Conservation (phyloP, 768 basidiomycete genomes). For the Tulasnella sp. region DNA sequence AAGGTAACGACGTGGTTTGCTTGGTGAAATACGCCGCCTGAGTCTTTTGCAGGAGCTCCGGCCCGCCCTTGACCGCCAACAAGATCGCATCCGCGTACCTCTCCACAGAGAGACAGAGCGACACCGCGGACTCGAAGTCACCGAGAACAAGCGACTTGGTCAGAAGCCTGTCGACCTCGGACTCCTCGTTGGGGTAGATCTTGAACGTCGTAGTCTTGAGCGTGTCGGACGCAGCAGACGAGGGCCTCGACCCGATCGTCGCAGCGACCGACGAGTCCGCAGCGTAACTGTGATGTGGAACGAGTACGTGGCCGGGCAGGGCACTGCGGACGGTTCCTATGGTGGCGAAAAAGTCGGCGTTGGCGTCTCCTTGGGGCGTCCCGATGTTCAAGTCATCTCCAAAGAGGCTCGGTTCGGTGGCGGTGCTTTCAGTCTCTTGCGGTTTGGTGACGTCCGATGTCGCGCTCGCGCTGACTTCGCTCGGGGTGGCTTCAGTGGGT, state of each 20-base stretch:
- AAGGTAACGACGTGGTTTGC: conserved; percentile 62
- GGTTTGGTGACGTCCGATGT: conserved; percentile 45
- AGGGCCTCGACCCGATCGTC: conserved; percentile 83
- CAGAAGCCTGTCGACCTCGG: conserved; percentile 74
- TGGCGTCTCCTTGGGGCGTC: conserved; percentile 51
- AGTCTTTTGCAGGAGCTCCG: conserved; percentile 73
- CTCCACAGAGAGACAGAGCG: conserved; percentile 77
- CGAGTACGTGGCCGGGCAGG: conserved; percentile 35
- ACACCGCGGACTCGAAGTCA: conserved; percentile 89
- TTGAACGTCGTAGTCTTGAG: conserved; percentile 75
- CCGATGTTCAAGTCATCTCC: conserved; percentile 61
- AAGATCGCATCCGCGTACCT: conserved; percentile 92
- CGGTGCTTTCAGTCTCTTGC: conserved; percentile 52
- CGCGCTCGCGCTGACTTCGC: conserved; percentile 57
- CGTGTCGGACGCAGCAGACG: conserved; percentile 62
- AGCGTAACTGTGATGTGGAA: conserved; percentile 71
- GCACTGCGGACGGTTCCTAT: conserved; percentile 37
- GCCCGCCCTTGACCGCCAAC: conserved; percentile 82
- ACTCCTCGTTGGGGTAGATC: conserved; percentile 81
- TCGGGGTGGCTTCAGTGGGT: conserved; percentile 51
- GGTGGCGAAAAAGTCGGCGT: conserved; percentile 81
- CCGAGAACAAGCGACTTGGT: conserved; percentile 91
- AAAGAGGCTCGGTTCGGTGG: conserved; percentile 74
- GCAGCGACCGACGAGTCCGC: conserved; percentile 89
- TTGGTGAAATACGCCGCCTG: conserved; percentile 91